Evolutionary conservation across 2,329 filamentous ascomycete genomes (phyloP).

Genomic region (Ilyonectria mors-panacis): DNA sequence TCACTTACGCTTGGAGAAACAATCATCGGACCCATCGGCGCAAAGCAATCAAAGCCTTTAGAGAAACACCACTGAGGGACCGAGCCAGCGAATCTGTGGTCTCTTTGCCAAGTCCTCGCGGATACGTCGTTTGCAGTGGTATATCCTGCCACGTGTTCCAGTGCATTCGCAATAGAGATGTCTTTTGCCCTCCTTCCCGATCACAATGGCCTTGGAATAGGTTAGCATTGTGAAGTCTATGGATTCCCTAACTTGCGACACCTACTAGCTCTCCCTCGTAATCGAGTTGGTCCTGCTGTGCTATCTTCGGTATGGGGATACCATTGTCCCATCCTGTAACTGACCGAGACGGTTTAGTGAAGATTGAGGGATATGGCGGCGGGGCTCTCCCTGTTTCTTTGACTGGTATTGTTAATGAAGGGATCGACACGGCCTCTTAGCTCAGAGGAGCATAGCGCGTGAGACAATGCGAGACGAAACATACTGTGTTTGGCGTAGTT

Average conservation of each 20-base stretch:
- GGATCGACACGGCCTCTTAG: not conserved
- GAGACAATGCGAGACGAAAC: not conserved
- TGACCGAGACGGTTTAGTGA: slow-evolving; percentile 24
- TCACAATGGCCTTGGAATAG: slow-evolving; percentile 16
- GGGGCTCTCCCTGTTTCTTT: slow-evolving; percentile 27
- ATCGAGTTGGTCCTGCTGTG: slow-evolving; percentile 28
- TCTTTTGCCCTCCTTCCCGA: slow-evolving; percentile 27
- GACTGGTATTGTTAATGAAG: slow-evolving; percentile 15
- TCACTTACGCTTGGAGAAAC: slow-evolving; percentile 22
- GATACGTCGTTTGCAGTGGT: slow-evolving; percentile 31
- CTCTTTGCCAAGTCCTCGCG: slow-evolving; percentile 23
- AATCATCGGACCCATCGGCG: slow-evolving; percentile 25
- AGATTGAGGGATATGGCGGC: slow-evolving; percentile 24
- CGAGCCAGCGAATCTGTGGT: slow-evolving; percentile 16
- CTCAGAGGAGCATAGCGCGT: not conserved
- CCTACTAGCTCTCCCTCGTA: slow-evolving; percentile 34
- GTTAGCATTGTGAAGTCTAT: not conserved
- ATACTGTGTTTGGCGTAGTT: slow-evolving; percentile 34
- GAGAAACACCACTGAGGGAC: slow-evolving; percentile 32
- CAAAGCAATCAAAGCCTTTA: slow-evolving; percentile 32
- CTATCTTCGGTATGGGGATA: slow-evolving; percentile 23
- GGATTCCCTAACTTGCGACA: not conserved
- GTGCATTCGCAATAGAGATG: slow-evolving; percentile 18
- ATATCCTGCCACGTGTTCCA: slow-evolving; percentile 28
- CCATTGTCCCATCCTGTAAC: slow-evolving; percentile 18